Conservation (phyloP, 1,284 basidiomycete genomes). For the Ceratobasidium sp. region DNA sequence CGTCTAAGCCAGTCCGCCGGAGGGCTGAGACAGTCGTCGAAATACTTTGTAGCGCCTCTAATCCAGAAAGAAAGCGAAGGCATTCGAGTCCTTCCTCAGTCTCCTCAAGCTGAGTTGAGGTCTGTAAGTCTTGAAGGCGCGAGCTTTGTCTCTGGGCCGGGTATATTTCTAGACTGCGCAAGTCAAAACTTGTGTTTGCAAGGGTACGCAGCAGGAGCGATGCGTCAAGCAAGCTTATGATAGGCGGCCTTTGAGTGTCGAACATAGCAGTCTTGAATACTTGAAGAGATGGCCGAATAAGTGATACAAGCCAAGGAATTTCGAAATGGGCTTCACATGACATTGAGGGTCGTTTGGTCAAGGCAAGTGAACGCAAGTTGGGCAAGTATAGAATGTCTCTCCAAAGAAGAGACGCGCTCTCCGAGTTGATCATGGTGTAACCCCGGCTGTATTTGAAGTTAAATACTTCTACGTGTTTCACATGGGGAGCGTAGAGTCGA, state of each 20-base stretch:
- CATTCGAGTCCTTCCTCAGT: not conserved
- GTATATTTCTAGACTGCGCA: constrained; percentile 4
- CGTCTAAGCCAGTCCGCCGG: not conserved
- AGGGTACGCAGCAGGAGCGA: not conserved
- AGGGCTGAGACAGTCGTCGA: not conserved
- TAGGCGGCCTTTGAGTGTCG: constrained; percentile 1
- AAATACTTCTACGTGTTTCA: constrained; percentile 1
- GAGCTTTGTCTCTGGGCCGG: not conserved
- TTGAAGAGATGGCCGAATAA: not conserved
- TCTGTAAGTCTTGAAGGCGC: not conserved
- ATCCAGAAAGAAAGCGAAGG: not conserved
- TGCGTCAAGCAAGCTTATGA: not conserved
- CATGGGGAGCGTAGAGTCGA: constrained; percentile 1
- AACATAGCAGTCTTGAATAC: not conserved
- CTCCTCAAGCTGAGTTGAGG: not conserved
- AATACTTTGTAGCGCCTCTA: not conserved
- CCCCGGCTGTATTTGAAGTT: not conserved
- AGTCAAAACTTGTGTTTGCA: not conserved
- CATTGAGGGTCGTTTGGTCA: not conserved
- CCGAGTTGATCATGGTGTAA: not conserved
- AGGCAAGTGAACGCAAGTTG: constrained; percentile 12
- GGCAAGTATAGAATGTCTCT: not conserved
- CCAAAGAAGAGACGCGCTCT: not conserved
- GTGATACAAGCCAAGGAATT: constrained; percentile 5
- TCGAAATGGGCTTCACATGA: not conserved